phyloP scores from a whole-genome alignment of 2,329 filamentous ascomycete genomes.

The Arthrocladium fulminans region DNA sequence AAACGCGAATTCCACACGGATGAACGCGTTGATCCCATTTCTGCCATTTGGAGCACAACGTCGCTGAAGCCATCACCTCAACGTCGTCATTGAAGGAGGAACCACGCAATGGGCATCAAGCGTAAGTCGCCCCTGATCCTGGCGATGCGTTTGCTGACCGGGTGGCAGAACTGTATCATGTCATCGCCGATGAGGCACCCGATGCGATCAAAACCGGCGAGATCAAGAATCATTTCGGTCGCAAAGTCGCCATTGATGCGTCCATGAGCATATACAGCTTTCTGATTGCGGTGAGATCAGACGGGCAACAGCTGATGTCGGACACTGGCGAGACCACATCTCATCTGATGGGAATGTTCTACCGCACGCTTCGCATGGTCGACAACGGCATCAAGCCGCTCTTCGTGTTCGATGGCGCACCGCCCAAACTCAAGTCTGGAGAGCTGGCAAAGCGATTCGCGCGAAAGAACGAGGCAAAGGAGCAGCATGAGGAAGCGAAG shows the following conservation, averaged over 20 bases:
- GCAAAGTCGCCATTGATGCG: slow-evolving; percentile 93
- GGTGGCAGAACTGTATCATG: slow-evolving; percentile 57
- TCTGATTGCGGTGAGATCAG: slow-evolving; percentile 91
- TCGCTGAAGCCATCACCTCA: too few relatives aligned
- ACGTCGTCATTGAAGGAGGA: background rate
- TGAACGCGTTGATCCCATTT: background rate
- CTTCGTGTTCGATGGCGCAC: slow-evolving; percentile 95
- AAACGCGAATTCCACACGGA: background rate
- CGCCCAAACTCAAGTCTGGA: slow-evolving; percentile 93
- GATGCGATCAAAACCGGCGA: slow-evolving; percentile 92
- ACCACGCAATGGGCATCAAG: slow-evolving; percentile 42
- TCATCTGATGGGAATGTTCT: slow-evolving; percentile 99
- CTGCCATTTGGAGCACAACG: too few relatives aligned
- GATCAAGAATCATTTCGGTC: slow-evolving; percentile 97
- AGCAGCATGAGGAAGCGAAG: slow-evolving; percentile 87
- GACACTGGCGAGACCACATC: slow-evolving; percentile 95
- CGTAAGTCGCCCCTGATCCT: slow-evolving; percentile 30
- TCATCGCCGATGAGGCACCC: slow-evolving; percentile 89
- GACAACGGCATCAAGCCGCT: slow-evolving; percentile 98
- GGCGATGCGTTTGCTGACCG: slow-evolving; percentile 11
- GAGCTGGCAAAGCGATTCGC: slow-evolving; percentile 94
- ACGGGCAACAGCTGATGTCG: slow-evolving; percentile 91
- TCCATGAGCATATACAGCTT: slow-evolving; percentile 99
- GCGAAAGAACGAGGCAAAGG: slow-evolving; percentile 84
- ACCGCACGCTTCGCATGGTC: slow-evolving; percentile 93